Conservation (phyloP, 306 rosid genomes). For the Canavalia ensiformis region DNA sequence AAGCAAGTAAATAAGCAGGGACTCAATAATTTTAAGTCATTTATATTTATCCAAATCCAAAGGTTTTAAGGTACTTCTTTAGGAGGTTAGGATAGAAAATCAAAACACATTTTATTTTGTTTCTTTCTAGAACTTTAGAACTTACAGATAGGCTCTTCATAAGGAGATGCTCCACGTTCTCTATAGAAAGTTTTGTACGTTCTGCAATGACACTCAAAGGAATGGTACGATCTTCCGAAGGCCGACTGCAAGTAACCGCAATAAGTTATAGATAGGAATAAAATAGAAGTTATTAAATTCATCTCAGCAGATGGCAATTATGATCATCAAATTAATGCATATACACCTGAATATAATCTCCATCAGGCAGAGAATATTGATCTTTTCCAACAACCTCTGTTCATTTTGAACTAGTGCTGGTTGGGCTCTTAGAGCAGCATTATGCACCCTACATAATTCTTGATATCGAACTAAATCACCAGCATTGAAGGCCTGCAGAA, state of each 20-base stretch:
- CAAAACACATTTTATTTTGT: neutral
- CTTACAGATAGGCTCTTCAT: slow-evolving; percentile 99
- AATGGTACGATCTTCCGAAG: slow-evolving; percentile 96
- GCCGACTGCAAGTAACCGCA: slow-evolving; percentile 75
- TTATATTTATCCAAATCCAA: slow-evolving; percentile 9
- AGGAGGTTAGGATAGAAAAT: slow-evolving; percentile 31
- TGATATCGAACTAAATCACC: slow-evolving; percentile 95
- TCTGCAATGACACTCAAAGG: slow-evolving; percentile 92
- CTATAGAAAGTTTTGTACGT: slow-evolving; percentile 92
- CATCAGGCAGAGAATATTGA: slow-evolving; percentile 98
- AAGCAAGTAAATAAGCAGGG: neutral
- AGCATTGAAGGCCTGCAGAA: slow-evolving; percentile 93
- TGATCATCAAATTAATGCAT: slow-evolving; percentile 23
- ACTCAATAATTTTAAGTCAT: neutral
- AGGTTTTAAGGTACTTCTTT: neutral
- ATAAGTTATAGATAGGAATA: slow-evolving; percentile 25
- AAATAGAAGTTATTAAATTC: neutral
- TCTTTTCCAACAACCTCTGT: slow-evolving; percentile 89
- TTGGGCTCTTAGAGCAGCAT: slow-evolving; percentile 89
- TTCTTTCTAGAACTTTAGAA: slow-evolving; percentile 37
- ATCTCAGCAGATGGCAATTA: neutral
- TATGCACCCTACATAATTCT: slow-evolving; percentile 91
- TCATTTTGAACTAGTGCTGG: slow-evolving; percentile 96
- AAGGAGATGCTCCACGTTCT: slow-evolving; percentile 97
- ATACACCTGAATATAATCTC: slow-evolving; percentile 96